Base-by-base conservation (phyloP, 2,329 filamentous ascomycete species). In the Talaromyces atroroseus region DNA sequence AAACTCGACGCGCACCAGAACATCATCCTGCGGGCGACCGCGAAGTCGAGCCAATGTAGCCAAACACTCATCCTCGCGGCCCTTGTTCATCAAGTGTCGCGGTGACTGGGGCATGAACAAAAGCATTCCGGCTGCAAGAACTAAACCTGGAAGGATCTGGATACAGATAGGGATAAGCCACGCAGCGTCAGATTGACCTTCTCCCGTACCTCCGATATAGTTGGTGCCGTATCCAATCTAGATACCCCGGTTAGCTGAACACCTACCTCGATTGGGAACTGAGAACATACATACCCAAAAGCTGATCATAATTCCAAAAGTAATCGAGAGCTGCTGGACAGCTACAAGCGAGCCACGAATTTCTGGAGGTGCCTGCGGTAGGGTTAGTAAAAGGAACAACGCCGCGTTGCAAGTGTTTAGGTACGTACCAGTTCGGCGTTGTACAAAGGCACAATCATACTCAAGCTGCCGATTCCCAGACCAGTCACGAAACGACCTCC, bases 141-240 rank as follows among this genome's bases (percentile, higher is more conserved):
- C 68, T 21, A 77, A 82, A 1, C 32, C 32, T 83, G 83, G 48
- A 86, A 68, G 58, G 82, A 82, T 10, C 10, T 34, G 32, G 32
- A 34, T 34, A 10, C 32, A 34, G 32, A 34, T 34, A n/a, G 36
- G 36, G n/a, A 38, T 38, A 18, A 89, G 78, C 89, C 89, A 94
- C 0, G 89, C 85, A 0, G 84, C 83, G 34, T 90, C 80, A 12
- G 77, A 78, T 69, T 92, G 85, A 1, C 64, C 70, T 24, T 60
- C 58, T 68, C 80, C 77, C 5, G 81, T 84, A 4, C 83, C 88
- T 0, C 85, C 85, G 48, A 88, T 87, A 66, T 80, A 85, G 65
- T 88, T 86, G 7, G 69, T 71, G 18, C 75, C 74, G 16, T 38
- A 38, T 16, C 36, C 36, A 18, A 38, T 38, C 63, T 86, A 83